Evolutionary conservation across 148 eudicot genomes (phyloP).

Genomic region (Vaccinium vitisidaea): DNA sequence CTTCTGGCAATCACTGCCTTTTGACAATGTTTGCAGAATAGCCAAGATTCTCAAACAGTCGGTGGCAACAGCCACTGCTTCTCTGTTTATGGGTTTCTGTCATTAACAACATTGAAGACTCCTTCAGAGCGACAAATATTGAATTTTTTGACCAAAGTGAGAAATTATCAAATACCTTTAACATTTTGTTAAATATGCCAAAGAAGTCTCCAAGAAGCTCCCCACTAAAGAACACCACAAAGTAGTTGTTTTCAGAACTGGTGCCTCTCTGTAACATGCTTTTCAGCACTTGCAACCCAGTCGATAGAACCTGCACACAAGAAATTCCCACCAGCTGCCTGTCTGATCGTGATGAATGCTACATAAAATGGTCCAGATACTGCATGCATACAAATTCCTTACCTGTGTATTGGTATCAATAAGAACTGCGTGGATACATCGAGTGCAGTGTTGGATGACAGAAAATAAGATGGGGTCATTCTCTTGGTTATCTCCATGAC

Average conservation of each 20-base stretch:
- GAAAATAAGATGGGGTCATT: constrained; percentile 39
- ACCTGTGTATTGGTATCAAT: constrained; percentile 67
- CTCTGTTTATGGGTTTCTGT: constrained; percentile 69
- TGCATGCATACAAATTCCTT: constrained; percentile 17
- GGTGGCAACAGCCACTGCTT: constrained; percentile 66
- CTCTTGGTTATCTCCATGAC: constrained; percentile 36
- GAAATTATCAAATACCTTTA: constrained; percentile 44
- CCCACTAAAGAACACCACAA: constrained; percentile 57
- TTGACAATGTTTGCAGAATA: constrained; percentile 81
- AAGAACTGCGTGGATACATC: constrained; percentile 51
- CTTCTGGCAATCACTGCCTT: constrained; percentile 60
- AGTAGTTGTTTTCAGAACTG: constrained; percentile 45
- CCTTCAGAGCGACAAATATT: constrained; percentile 18
- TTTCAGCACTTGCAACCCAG: constrained; percentile 79
- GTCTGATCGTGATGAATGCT: background rate
- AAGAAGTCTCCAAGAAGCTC: constrained; percentile 64
- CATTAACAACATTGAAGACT: constrained; percentile 22
- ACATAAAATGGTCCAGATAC: constrained; percentile 8
- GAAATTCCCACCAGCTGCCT: constrained; percentile 21
- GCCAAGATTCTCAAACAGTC: constrained; percentile 85
- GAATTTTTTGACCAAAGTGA: constrained; percentile 13
- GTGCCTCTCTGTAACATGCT: constrained; percentile 52
- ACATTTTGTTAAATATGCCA: constrained; percentile 38
- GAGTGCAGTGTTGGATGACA: constrained; percentile 44
- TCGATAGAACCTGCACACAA: constrained; percentile 63